These are phyloP conservation scores for Phytophthora foliorum DNA, from an alignment of 352 stramenopile species.

Conservation along the genomic window DNA sequence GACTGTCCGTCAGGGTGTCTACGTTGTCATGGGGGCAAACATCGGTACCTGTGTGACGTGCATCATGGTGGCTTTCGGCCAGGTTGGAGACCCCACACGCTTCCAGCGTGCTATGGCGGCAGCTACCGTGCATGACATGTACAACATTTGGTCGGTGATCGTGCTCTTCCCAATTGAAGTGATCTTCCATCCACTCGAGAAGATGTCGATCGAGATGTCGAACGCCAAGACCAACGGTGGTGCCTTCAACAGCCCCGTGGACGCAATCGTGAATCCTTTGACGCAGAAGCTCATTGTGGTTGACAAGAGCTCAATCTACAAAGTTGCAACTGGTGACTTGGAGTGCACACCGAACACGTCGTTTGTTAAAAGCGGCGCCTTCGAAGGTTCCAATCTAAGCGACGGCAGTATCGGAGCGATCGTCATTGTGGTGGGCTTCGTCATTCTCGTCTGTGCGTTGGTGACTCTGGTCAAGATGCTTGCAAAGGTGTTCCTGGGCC, in stretches of 20 bases:
- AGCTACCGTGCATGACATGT: slow-evolving; percentile 76
- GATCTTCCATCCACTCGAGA: slow-evolving; percentile 65
- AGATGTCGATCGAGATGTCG: slow-evolving; percentile 59
- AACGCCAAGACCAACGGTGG: slow-evolving; percentile 44
- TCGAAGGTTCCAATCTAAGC: slow-evolving; percentile 42
- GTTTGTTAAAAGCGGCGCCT: slow-evolving; percentile 53
- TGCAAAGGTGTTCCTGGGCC: slow-evolving; percentile 78
- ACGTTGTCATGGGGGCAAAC: slow-evolving; percentile 95
- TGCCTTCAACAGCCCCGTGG: slow-evolving; percentile 54
- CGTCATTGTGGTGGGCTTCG: slow-evolving; percentile 53
- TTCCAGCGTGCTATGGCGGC: slow-evolving; percentile 75
- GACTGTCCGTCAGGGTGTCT: slow-evolving; percentile 86
- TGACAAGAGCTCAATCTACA: slow-evolving; percentile 52
- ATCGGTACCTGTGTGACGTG: slow-evolving; percentile 91
- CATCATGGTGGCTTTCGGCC: slow-evolving; percentile 92
- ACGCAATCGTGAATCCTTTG: slow-evolving; percentile 54
- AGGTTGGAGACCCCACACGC: slow-evolving; percentile 77
- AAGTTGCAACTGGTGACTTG: slow-evolving; percentile 41
- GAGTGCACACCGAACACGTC: slow-evolving; percentile 35
- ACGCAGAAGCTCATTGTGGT: slow-evolving; percentile 45
- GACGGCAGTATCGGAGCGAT: slow-evolving; percentile 61
- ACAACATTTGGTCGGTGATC: slow-evolving; percentile 91
- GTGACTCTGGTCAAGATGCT: slow-evolving; percentile 63
- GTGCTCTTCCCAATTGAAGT: slow-evolving; percentile 82
- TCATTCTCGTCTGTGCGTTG: slow-evolving; percentile 58